phyloP scores from a whole-genome alignment of 2,329 filamentous ascomycete genomes.

The Periconia sp. region DNA sequence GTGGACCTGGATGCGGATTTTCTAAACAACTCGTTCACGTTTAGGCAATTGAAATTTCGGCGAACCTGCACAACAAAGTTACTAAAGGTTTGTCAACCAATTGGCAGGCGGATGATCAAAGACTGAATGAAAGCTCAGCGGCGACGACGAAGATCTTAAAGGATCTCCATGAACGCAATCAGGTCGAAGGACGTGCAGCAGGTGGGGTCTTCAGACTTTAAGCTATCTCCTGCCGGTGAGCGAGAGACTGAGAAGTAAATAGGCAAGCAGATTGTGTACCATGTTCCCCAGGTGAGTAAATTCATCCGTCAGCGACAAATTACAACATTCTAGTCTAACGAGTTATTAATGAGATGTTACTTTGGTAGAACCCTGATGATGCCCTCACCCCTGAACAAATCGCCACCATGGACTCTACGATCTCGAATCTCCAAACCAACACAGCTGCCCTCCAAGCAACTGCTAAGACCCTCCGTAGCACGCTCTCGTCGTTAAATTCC shows the following conservation, averaged over 20 bases:
- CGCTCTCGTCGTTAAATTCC: conserved; percentile 50
- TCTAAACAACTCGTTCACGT: conserved; percentile 3
- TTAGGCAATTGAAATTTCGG: conserved; percentile 59
- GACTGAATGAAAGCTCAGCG: conserved; percentile 42
- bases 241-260: conserved; percentile 4
- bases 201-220: conserved; percentile 39
- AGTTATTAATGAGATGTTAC: not conserved
- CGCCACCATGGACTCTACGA: conserved; percentile 52
- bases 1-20: not conserved
- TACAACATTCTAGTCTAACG: not conserved
- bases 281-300: conserved; percentile 49
- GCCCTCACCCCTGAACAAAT: conserved; percentile 53
- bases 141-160: conserved; percentile 63
- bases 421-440: conserved; percentile 48
- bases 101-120: not conserved
- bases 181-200: conserved; percentile 60
- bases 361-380: conserved; percentile 51
- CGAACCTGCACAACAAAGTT: conserved; percentile 63
- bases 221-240: not conserved
- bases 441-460: conserved; percentile 48
- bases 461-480: conserved; percentile 53
- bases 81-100: conserved; percentile 50
- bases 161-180: conserved; percentile 61
- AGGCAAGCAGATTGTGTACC: conserved; percentile 66
- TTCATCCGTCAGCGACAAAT: not conserved